Percentiles rank a stretch among this genome's conserved stretches.
Evolutionary conservation across 2,329 filamentous ascomycete species (phyloP).

Genomic region (Calonectria naviculata): DNA sequence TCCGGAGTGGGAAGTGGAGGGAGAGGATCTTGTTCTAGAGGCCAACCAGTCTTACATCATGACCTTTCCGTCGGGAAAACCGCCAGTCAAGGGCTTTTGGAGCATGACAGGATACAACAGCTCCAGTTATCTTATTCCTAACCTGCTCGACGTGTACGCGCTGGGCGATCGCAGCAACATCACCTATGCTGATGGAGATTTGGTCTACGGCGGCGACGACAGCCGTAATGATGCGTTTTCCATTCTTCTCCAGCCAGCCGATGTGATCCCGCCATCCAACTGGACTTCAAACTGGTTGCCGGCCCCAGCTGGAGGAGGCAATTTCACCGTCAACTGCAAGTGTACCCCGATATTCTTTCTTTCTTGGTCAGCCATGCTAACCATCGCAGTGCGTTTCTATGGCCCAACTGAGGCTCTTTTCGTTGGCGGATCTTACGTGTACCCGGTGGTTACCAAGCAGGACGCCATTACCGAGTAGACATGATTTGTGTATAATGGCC

Average conservation of each 20-base stretch:
- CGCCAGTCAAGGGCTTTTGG: not conserved
- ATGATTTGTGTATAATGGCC: no score
- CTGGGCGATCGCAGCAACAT: not conserved
- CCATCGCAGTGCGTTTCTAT: not conserved
- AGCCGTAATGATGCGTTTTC: constrained; percentile 23
- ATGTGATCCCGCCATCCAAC: not conserved
- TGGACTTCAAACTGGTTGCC: not conserved
- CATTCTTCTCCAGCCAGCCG: constrained; percentile 28
- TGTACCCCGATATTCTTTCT: not conserved
- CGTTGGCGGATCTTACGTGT: not conserved
- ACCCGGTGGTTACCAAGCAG: not conserved
- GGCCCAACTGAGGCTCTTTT: not conserved
- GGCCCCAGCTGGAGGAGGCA: not conserved
- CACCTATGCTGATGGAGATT: not conserved
- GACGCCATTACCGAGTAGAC: not conserved
- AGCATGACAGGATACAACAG: not conserved
- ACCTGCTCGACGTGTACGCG: not conserved
- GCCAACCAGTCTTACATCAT: not conserved
- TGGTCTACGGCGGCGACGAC: not conserved
- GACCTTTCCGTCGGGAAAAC: not conserved
- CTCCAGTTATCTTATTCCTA: not conserved
- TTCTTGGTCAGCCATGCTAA: not conserved
- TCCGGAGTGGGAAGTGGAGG: not conserved
- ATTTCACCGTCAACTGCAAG: not conserved
- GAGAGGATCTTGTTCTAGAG: not conserved